Evolutionary conservation across 169 alveolate species (phyloP), one percentile per base, ranked within the genome.

Genomic region (Cryptosporidium parvum): DNA sequence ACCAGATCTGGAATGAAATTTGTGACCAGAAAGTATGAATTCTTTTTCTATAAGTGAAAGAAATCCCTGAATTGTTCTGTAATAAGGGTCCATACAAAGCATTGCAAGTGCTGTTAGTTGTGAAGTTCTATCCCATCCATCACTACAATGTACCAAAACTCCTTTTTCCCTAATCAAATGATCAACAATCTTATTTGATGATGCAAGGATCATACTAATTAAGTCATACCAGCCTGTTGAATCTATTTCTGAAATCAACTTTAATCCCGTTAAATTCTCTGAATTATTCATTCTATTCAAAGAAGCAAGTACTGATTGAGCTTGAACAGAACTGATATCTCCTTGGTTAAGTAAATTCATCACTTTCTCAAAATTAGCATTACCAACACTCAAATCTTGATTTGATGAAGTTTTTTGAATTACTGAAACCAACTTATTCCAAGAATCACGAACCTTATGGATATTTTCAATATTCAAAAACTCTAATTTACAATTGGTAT

Each of bases 121-220:
- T 44, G 97, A 85, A 29, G 98, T 96, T 85, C 98, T 92, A 86
- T 96, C 98, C 98, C 98, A 96, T 9, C 98, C 98, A 92, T 96
- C 98, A 23, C 96, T 92, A 56, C 97, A 95, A 91, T 95, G 89
- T 31, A 80, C 89, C 18, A 80, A 73, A 26, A 80, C 94, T 65
- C 86, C 80, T 67, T 91, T 72, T 26, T 91, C 61, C 51, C 86
- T 84, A 42, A 86, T 85, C 16, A 92, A 69, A 1, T 75, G 65
- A 10, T 67, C 72, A 33, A 86, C 93, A 23, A 92, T 92, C 14
- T 93, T 93, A 62, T 93, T 92, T 39, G 93, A 70, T 21, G 92
- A 84, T 70, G 70, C 71, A 33, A 91, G 89, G 23, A 94, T 67
- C 69, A 67, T 89, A n/a, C 92, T 73, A 8, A 93, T 70, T 16